Evolutionary conservation across 495 filamentous ascomycete species (phyloP).

Genomic region (Penicillium ochrochloron): DNA sequence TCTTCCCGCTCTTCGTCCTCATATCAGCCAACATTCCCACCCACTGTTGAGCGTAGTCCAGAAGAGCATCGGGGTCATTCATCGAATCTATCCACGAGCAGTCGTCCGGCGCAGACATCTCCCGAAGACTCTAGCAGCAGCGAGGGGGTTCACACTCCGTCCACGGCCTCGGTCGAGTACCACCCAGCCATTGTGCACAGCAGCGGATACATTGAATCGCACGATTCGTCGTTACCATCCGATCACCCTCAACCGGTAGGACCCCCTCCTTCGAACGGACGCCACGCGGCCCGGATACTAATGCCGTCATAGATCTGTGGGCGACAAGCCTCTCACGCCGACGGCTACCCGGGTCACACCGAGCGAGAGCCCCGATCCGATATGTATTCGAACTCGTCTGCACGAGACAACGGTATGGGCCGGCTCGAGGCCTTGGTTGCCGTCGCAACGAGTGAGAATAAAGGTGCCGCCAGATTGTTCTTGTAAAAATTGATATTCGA

Average conservation of each 20-base stretch:
- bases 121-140: conserved; percentile 76
- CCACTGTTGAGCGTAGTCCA: conserved; percentile 35
- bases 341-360: conserved; percentile 38
- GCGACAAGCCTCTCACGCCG: conserved; percentile 40
- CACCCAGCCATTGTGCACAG: conserved; percentile 68
- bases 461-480: conserved; percentile 55
- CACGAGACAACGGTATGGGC: conserved; percentile 59
- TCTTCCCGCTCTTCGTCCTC: conserved; percentile 49
- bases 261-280: conserved; percentile 37
- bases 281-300: conserved; percentile 42
- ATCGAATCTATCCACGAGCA: conserved; percentile 34
- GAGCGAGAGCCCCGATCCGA: conserved; percentile 41
- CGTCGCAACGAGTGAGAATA: conserved; percentile 83
- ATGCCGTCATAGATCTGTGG: conserved; percentile 50
- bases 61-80: conserved; percentile 40
- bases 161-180: conserved; percentile 63
- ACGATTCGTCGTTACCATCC: conserved; percentile 48
- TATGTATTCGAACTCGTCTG: conserved; percentile 36
- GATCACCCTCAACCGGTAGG: conserved; percentile 51
- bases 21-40: conserved; percentile 43
- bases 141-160: conserved; percentile 70
- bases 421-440: conserved; percentile 85
- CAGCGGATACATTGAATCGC: conserved; percentile 63
- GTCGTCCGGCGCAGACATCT: conserved; percentile 58
- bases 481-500: conserved; percentile 30